Conservation (phyloP, 169 alveolate species). For the Cyclospora cayetanensis region DNA sequence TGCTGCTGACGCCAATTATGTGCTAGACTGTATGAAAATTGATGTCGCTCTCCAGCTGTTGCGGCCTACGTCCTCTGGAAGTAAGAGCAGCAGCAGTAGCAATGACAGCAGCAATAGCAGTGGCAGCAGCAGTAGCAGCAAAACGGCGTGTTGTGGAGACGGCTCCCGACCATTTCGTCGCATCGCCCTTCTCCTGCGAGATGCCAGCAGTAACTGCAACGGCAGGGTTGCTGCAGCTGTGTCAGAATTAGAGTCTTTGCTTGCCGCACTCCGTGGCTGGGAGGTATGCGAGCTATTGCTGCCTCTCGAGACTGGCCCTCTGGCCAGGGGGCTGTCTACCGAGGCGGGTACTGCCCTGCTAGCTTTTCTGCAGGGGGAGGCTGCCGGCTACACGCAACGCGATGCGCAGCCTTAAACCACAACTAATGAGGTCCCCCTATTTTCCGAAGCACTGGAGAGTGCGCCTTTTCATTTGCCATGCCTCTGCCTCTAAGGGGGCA, state of each 20-base stretch:
- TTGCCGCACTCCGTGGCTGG: background rate
- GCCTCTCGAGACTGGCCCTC: background rate
- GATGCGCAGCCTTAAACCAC: too few species aligned
- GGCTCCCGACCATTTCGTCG: background rate
- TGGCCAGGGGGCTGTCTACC: background rate
- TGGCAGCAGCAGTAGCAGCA: background rate
- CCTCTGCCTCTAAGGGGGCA: too few species aligned
- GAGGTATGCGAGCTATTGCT: background rate
- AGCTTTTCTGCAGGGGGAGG: background rate
- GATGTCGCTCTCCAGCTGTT: constrained; percentile 2
- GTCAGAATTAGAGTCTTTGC: background rate
- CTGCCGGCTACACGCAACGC: too few species aligned
- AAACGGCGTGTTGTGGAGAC: background rate
- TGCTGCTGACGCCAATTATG: background rate
- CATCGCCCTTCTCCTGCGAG: background rate
- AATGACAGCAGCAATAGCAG: background rate
- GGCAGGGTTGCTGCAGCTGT: constrained; percentile 7
- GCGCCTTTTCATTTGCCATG: too few species aligned
- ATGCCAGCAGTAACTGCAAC: background rate
- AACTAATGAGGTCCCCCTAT: too few species aligned
- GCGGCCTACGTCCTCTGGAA: background rate
- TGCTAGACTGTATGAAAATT: background rate
- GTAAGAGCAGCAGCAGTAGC: constrained; percentile 1
- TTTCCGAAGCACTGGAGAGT: too few species aligned
- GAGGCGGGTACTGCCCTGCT: background rate